Percentiles rank a stretch among this genome's conserved stretches.
These are phyloP conservation scores for Amauroascus niger DNA, from an alignment of 2,329 filamentous ascomycete species.

Conservation along the genomic window DNA sequence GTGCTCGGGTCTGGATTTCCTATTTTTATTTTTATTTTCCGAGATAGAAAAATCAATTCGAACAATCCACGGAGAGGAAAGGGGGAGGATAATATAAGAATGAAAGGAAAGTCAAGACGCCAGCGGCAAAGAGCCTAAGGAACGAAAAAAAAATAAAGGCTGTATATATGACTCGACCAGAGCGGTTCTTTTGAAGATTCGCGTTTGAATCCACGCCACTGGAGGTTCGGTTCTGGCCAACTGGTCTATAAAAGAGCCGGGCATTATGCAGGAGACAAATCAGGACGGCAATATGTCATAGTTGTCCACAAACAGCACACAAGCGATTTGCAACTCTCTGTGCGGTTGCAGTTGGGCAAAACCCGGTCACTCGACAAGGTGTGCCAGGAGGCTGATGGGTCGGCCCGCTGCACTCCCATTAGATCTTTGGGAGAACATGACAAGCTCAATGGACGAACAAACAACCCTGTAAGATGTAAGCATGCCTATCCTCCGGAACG, in stretches of 20 bases:
- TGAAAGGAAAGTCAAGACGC: neutral
- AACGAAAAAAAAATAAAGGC: neutral
- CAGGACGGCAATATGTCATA: constrained; percentile 16
- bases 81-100: constrained; percentile 12
- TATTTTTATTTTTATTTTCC: neutral
- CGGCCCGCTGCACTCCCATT: constrained; percentile 39
- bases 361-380: neutral
- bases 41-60: neutral
- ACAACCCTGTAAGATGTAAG: constrained; percentile 12
- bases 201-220: constrained; percentile 5
- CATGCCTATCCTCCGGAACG: constrained; percentile 14
- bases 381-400: constrained; percentile 28
- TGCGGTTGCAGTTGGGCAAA: constrained; percentile 15
- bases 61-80: neutral
- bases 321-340: constrained; percentile 5
- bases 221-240: constrained; percentile 9
- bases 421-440: constrained; percentile 20
- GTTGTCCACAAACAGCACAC: constrained; percentile 9
- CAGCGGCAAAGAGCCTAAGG: neutral
- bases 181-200: constrained; percentile 4
- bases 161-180: constrained; percentile 5
- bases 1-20: neutral
- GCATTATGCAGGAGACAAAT: constrained; percentile 10
- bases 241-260: constrained; percentile 5
- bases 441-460: constrained; percentile 13